These are phyloP conservation scores for Terfezia boudieri DNA, from an alignment of 495 filamentous ascomycete species.

Conservation along the genomic window DNA sequence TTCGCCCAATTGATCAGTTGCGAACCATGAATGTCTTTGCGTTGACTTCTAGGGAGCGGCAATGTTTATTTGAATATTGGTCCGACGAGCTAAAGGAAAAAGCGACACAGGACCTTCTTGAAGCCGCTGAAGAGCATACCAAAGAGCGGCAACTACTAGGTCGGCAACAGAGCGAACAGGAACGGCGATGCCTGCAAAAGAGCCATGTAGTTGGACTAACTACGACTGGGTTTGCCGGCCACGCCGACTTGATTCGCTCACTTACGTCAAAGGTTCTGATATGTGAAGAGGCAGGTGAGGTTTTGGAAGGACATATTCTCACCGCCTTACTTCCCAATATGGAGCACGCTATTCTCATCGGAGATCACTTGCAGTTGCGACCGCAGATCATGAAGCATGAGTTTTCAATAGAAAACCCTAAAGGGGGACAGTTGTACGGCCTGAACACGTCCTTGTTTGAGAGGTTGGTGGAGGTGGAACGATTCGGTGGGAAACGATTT, in stretches of 20 bases:
- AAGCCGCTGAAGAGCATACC: conserved; percentile 6
- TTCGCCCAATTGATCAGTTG: too few relatives aligned
- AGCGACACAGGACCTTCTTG: neutral
- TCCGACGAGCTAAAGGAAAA: conserved; percentile 11
- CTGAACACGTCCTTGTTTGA: conserved; percentile 51
- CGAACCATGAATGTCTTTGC: too few relatives aligned
- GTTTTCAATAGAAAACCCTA: conserved; percentile 34
- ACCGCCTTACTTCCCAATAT: conserved; percentile 44
- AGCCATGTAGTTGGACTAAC: conserved; percentile 50
- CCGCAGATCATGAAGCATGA: conserved; percentile 46
- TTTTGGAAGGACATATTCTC: conserved; percentile 48
- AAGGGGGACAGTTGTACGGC: conserved; percentile 29
- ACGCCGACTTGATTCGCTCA: conserved; percentile 36
- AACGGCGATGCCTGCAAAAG: conserved; percentile 29
- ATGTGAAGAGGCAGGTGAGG: conserved; percentile 60
- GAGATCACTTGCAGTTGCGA: conserved; percentile 52
- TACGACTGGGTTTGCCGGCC: conserved; percentile 48
- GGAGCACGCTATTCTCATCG: conserved; percentile 54
- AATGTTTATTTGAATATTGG: conserved; percentile 18
- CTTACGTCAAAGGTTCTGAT: conserved; percentile 45
- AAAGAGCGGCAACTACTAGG: neutral
- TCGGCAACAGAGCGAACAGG: conserved; percentile 21
- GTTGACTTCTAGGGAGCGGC: neutral
- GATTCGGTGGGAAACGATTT: too few relatives aligned
- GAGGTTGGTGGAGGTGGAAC: conserved; percentile 21